Percentiles rank a stretch among this genome's conserved stretches.
phyloP scores from a whole-genome alignment of 805 yeast species.

The Wickerhamiella vanderwaltii region DNA sequence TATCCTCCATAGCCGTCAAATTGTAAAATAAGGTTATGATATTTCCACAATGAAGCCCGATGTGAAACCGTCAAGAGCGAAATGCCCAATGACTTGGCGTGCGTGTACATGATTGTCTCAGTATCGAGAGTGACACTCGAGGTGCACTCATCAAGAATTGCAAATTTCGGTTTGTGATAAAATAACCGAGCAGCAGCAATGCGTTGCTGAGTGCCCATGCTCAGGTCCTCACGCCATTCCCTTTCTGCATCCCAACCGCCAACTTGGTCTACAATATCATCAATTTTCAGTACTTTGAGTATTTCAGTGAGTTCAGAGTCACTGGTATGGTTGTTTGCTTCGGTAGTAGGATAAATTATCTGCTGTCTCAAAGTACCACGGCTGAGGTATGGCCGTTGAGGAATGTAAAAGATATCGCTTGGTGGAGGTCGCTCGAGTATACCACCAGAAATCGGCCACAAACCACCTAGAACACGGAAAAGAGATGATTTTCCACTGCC shows the following conservation, averaged over 20 bases:
- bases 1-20: conserved; percentile 78
- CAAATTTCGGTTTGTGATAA: conserved; percentile 84
- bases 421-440: conserved; percentile 50
- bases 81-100: conserved; percentile 67
- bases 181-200: conserved; percentile 87
- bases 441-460: conserved; percentile 69
- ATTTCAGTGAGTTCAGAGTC: conserved; percentile 29
- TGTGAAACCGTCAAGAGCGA: conserved; percentile 86
- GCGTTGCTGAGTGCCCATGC: conserved; percentile 86
- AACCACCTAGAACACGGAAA: conserved; percentile 80
- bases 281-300: conserved; percentile 28
- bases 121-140: conserved; percentile 84
- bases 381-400: conserved; percentile 82
- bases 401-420: conserved; percentile 69
- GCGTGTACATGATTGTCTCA: conserved; percentile 78
- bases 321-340: conserved; percentile 33
- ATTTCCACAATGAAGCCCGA: conserved; percentile 84
- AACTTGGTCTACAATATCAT: conserved; percentile 26
- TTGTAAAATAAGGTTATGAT: conserved; percentile 69
- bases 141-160: conserved; percentile 91
- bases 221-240: conserved; percentile 81
- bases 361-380: conserved; percentile 75
- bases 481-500: conserved; percentile 93
- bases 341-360: conserved; percentile 73
- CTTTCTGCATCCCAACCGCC: conserved; percentile 55